Evolutionary conservation across 1,284 basidiomycete genomes (phyloP).

Genomic region (Irpex lacteus): DNA sequence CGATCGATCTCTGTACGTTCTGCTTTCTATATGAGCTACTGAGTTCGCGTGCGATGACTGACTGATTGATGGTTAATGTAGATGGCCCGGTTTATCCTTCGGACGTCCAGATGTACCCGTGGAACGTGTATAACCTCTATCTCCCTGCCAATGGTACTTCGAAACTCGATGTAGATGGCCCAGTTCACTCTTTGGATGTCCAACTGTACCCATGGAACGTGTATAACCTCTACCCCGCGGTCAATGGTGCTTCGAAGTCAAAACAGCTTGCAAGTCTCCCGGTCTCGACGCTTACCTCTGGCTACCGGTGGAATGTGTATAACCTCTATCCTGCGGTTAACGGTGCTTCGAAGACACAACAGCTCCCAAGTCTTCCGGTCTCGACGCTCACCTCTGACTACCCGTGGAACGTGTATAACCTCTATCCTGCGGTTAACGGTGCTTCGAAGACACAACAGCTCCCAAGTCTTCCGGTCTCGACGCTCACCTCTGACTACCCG

Average conservation of each 20-base stretch:
- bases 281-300: accelerated
- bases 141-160: not conserved
- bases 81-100: conserved; percentile 6
- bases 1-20: conserved; percentile 22
- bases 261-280: too few species aligned
- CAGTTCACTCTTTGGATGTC: too few species aligned
- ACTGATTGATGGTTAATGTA: not conserved
- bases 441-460: not conserved
- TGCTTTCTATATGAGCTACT: not conserved
- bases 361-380: not conserved
- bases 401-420: conserved; percentile 3
- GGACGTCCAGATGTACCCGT: conserved; percentile 33
- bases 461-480: not conserved
- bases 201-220: conserved; percentile 1
- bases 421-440: conserved; percentile 7
- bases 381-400: not conserved
- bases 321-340: conserved; percentile 9
- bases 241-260: not conserved
- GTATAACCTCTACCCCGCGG: conserved; percentile 13
- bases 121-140: conserved; percentile 16
- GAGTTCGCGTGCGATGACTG: not conserved
- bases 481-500: not conserved
- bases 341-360: not conserved
- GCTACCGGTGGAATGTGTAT: not conserved
- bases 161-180: not conserved